A percentile compares a stretch with the other conserved stretches of the same genome.
These are phyloP conservation scores for Peronospora farinosa DNA, from an alignment of 352 stramenopile species.

Conservation along the genomic window DNA sequence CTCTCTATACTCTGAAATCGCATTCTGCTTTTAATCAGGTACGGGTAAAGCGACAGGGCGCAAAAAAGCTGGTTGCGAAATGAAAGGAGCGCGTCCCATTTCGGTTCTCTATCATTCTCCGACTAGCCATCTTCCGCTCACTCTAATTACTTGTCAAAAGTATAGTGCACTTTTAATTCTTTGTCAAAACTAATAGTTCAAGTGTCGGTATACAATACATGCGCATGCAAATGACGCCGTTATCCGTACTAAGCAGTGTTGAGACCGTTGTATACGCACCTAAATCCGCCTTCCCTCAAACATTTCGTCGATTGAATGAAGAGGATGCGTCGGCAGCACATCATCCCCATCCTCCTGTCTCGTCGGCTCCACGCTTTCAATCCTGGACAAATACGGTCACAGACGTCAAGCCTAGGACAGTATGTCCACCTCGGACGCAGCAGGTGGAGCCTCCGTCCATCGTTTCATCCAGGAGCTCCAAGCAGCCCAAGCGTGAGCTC, in stretches of 20 bases:
- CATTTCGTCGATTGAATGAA: constrained; percentile 20
- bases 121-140: constrained; percentile 15
- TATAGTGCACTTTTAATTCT: no score
- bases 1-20: no score
- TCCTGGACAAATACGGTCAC: constrained; percentile 1
- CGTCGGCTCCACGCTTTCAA: constrained; percentile 8
- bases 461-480: constrained; percentile 3
- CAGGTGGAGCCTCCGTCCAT: background rate
- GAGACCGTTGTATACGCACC: constrained; percentile 29
- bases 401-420: constrained; percentile 8
- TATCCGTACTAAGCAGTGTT: constrained; percentile 12
- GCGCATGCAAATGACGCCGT: constrained; percentile 37
- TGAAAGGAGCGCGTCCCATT: constrained; percentile 9
- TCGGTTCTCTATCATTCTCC: constrained; percentile 16
- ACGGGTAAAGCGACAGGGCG: constrained; percentile 19
- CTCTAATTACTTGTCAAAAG: background rate
- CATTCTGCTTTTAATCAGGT: no score
- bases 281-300: constrained; percentile 15
- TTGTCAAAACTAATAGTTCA: background rate
- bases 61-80: constrained; percentile 14
- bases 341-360: constrained; percentile 30
- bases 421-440: background rate
- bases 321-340: constrained; percentile 22
- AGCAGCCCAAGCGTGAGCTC: constrained; percentile 14
- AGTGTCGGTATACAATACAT: constrained; percentile 22